phyloP scores from a whole-genome alignment of 2,329 filamentous ascomycete species.

The Ascochyta clinopodiicola region DNA sequence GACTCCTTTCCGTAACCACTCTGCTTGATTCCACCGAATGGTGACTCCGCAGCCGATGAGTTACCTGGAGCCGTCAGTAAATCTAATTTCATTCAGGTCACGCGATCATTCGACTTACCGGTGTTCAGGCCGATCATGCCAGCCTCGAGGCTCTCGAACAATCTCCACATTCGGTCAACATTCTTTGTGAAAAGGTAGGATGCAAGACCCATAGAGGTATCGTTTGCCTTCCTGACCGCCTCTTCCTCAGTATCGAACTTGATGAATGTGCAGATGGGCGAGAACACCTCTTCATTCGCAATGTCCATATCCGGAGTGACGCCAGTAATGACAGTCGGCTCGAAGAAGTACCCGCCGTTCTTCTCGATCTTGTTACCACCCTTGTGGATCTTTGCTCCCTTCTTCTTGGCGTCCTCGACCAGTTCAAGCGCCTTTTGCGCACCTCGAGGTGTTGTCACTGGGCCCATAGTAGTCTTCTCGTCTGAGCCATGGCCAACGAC shows the following conservation, averaged over 20 bases:
- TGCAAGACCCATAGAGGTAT: slow-evolving; percentile 69
- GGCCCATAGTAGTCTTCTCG: slow-evolving; percentile 65
- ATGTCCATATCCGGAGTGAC: slow-evolving; percentile 65
- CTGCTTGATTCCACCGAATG: slow-evolving; percentile 73
- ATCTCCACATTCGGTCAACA: slow-evolving; percentile 68
- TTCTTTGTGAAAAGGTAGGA: slow-evolving; percentile 74
- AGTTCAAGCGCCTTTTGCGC: slow-evolving; percentile 65
- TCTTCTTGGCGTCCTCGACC: slow-evolving; percentile 68
- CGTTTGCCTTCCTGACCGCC: slow-evolving; percentile 65
- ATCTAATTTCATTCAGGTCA: too few species aligned
- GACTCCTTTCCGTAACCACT: slow-evolving; percentile 72
- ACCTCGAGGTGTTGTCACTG: slow-evolving; percentile 63
- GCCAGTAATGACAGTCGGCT: slow-evolving; percentile 69
- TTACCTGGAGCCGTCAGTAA: slow-evolving; percentile 54
- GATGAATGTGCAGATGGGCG: slow-evolving; percentile 68
- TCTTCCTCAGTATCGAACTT: slow-evolving; percentile 72
- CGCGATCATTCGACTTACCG: slow-evolving; percentile 44
- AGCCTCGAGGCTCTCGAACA: slow-evolving; percentile 71
- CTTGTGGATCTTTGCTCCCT: slow-evolving; percentile 68
- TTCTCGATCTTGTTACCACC: slow-evolving; percentile 62
- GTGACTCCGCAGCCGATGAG: slow-evolving; percentile 69
- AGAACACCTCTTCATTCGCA: slow-evolving; percentile 68
- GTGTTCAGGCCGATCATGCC: slow-evolving; percentile 74
- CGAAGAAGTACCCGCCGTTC: slow-evolving; percentile 70
- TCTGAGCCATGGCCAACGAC: slow-evolving; percentile 68